phyloP scores from a whole-genome alignment of 106 monocot species.

The Agapanthus africanus region DNA sequence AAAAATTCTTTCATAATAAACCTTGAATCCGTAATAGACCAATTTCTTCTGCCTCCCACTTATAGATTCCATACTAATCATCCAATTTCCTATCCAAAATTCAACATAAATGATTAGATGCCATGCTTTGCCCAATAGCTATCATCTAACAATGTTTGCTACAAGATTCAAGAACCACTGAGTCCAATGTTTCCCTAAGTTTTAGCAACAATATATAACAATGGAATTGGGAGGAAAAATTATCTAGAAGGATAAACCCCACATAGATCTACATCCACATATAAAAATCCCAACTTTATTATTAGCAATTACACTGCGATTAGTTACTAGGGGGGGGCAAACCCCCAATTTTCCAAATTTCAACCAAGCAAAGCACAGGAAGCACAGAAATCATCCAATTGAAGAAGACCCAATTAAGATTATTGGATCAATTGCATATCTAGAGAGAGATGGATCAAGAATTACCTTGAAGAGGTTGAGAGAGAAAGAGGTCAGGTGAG shows the following conservation, averaged over 20 bases:
- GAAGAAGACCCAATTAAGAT: constrained; percentile 2
- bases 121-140: background rate
- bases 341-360: background rate
- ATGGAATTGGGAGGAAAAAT: background rate
- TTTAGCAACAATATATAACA: background rate
- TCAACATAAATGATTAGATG: background rate
- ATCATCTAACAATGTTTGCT: background rate
- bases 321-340: too few relatives aligned
- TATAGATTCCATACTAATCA: too few relatives aligned
- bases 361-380: background rate
- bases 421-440: background rate
- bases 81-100: background rate
- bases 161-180: background rate
- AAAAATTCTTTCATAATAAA: background rate
- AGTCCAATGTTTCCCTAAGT: too few relatives aligned
- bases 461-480: constrained; percentile 4
- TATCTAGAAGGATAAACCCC: background rate
- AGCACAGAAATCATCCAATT: background rate
- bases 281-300: background rate
- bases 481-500: background rate
- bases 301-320: background rate
- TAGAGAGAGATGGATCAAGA: background rate
- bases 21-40: background rate
- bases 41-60: too few relatives aligned
- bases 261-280: constrained; percentile 1